Evolutionary conservation across 2,329 filamentous ascomycete genomes (phyloP), one percentile per base, ranked within the genome.

Genomic region (Rosellinia necatrix): DNA sequence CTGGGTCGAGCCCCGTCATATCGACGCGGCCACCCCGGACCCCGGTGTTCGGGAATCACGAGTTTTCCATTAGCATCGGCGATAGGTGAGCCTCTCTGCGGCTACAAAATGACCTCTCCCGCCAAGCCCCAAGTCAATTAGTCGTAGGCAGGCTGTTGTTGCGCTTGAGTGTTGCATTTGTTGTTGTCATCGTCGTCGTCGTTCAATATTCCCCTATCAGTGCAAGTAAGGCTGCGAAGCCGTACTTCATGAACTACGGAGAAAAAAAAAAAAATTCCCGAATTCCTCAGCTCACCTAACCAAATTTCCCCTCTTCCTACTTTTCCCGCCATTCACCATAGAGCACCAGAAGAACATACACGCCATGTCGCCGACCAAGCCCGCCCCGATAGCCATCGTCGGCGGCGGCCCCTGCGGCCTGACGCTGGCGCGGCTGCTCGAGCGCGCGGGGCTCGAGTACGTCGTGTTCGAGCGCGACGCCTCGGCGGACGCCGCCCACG

Each of bases 351-450:
- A 17, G 4, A 35, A 10, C 30, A 2, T 17, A 10, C 30, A 2
- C 32, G 44, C 22, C 40, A 58, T 60, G 53, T 58, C 54, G 1
- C 22, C 32, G 2, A 10, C 41, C 27, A 25, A 12, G 2, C 49
- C 52, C 8, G 43, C 56, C 12, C 59, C 59, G 9, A 61, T 64
- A 8, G 62, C 62, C 34, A 61, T 64, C 15, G 13, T 64, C 9
- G 62, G 62, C 53, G 62, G 38, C 34, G 62, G 62, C 12, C 62
- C 60, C 15, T 54, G 54, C 34, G 62, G 62, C 7, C 53, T 64
- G 7, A 59, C 58, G 0, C 15, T 62, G 7, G 62, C 62, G 12
- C 55, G 62, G 7, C 49, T 62, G 7, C 58, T 64, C 22, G 43
- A 55, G 43, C 38, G 17, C 15, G 53, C 49, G 1, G 40, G 57